Evolutionary conservation across 2,329 filamentous ascomycete species (phyloP).

Genomic region (Ophiostoma novo-ulmi): DNA sequence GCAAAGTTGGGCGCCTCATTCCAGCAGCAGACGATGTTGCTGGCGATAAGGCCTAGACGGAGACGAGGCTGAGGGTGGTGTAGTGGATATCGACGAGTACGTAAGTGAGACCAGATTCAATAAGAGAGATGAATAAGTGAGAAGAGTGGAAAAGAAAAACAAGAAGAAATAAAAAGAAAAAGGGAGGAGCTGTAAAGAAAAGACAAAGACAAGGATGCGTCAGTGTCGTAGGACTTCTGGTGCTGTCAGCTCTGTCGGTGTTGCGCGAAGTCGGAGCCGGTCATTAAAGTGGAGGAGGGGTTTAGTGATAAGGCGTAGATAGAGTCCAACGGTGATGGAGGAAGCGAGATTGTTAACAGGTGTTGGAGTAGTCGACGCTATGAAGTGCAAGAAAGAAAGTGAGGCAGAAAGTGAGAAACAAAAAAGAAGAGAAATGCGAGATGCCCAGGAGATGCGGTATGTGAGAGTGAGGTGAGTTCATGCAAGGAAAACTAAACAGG

Average conservation of each 20-base stretch:
- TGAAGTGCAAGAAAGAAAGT: background rate
- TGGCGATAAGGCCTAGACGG: slow-evolving; percentile 7
- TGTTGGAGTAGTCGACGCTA: background rate
- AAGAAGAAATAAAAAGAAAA: background rate
- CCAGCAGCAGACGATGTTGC: slow-evolving; percentile 33
- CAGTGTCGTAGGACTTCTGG: slow-evolving; percentile 12
- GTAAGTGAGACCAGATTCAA: background rate
- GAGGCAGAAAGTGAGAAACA: background rate
- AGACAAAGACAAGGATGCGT: background rate
- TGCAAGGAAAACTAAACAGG: background rate
- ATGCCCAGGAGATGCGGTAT: background rate
- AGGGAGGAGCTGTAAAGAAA: background rate
- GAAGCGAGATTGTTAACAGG: background rate
- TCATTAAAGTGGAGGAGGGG: slow-evolving; percentile 8
- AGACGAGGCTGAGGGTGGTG: slow-evolving; percentile 8
- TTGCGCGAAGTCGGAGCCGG: slow-evolving; percentile 14
- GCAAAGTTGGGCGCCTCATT: slow-evolving; percentile 42
- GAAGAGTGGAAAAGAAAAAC: background rate
- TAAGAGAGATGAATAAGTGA: background rate
- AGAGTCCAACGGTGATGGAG: background rate
- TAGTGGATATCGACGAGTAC: background rate
- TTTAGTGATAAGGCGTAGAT: slow-evolving; percentile 9
- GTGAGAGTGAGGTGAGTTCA: background rate
- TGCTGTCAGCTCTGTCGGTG: slow-evolving; percentile 6
- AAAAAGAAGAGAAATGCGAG: background rate